Percentiles rank a stretch among this genome's conserved stretches.
Conservation (phyloP, 768 basidiomycete species). For the Antrodiella citrinella region DNA sequence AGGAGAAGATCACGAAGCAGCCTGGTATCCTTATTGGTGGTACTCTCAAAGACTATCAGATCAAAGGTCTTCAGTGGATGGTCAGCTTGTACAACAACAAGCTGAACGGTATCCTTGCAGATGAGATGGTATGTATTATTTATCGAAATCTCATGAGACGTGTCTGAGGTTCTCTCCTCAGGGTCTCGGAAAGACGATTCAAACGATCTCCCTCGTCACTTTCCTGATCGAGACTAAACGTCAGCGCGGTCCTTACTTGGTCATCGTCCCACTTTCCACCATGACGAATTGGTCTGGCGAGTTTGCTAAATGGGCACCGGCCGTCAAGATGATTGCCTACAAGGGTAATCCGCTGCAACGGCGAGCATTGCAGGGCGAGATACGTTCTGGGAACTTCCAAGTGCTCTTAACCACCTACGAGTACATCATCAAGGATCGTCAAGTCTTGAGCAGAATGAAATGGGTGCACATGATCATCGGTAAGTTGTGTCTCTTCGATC, state of each 20-base stretch:
- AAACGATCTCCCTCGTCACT: conserved; percentile 90
- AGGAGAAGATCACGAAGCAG: conserved; percentile 75
- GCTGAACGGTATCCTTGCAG: conserved; percentile 90
- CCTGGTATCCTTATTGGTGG: conserved; percentile 76
- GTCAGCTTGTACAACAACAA: conserved; percentile 95
- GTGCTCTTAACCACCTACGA: conserved; percentile 93
- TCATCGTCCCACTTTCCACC: conserved; percentile 92
- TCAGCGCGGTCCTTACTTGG: conserved; percentile 90
- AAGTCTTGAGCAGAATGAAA: conserved; percentile 79
- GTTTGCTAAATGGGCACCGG: conserved; percentile 95
- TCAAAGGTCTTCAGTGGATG: conserved; percentile 98
- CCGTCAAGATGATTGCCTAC: conserved; percentile 72
- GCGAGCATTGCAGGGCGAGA: conserved; percentile 65
- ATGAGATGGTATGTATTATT: conserved; percentile 69
- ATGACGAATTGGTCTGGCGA: conserved; percentile 97
- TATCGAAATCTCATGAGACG: not conserved
- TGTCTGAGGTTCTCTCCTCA: conserved; percentile 22
- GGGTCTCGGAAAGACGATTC: conserved; percentile 95
- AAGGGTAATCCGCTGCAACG: conserved; percentile 88
- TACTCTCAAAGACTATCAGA: conserved; percentile 88
- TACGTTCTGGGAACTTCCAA: conserved; percentile 80
- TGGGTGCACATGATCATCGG: conserved; percentile 99
- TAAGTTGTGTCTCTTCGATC: conserved; percentile 24
- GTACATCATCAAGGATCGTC: conserved; percentile 97
- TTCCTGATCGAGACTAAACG: conserved; percentile 90